Conservation (phyloP, 2,329 filamentous ascomycete genomes). For the Botrytis paeoniae region DNA sequence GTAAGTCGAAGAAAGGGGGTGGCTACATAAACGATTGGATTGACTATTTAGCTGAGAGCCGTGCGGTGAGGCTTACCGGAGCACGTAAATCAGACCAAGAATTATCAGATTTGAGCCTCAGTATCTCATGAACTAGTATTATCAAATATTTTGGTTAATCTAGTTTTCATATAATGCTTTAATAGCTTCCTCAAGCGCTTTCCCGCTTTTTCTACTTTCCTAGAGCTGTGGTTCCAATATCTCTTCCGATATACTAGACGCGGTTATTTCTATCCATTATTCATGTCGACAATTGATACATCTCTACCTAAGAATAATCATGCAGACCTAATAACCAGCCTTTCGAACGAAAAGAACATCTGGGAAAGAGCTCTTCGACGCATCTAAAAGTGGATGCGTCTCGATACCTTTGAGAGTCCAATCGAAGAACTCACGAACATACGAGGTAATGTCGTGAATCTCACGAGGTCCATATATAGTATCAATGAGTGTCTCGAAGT, state of each 20-base stretch:
- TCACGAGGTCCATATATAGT: neutral
- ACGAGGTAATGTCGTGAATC: neutral
- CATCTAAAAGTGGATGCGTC: neutral
- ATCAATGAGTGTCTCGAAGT: neutral
- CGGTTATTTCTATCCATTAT: neutral
- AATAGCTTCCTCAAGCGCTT: neutral
- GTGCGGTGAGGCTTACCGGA: neutral
- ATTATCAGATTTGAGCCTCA: neutral
- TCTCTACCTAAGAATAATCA: too few relatives aligned
- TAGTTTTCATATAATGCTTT: neutral
- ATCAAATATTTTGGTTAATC: neutral
- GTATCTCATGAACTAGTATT: neutral
- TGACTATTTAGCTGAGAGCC: neutral
- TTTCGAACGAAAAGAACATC: neutral
- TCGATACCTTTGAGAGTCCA: neutral
- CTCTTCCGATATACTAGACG: neutral
- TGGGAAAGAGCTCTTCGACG: neutral
- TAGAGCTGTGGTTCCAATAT: neutral
- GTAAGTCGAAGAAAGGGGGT: neutral
- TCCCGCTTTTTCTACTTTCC: neutral
- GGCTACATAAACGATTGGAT: neutral
- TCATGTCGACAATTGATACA: neutral
- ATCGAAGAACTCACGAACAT: neutral
- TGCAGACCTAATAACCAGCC: neutral
- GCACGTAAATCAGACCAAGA: neutral